Base-by-base conservation (phyloP, 2,329 filamentous ascomycete genomes). In the Coleophoma eucalyptorum region DNA sequence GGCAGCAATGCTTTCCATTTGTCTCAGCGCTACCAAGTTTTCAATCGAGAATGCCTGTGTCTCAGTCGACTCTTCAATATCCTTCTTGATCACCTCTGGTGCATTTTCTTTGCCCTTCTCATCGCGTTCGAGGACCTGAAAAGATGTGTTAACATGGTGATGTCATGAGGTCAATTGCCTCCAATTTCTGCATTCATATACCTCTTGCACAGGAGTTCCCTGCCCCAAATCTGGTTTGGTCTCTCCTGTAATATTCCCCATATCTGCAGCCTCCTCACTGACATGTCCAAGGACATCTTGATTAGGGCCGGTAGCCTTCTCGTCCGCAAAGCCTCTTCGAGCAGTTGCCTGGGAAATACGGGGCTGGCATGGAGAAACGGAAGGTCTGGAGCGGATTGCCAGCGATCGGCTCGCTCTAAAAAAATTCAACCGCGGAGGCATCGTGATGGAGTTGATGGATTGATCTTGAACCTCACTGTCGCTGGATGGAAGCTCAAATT, bases 191-290 rank as follows among this genome's bases (percentile, higher is more conserved):
- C 41, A 43, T 10, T 34, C 44, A 61, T 72, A 58, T 63, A 86
- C 84, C 70, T 88, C 84, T 65, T 83, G 76, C 56, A 88, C 76
- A 7, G 83, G 83, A 46, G 84, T 84, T 15, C 84, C 84, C 63
- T 86, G 81, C 45, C 79, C 75, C 34, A 87, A 62, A 61, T 88
- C 84, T 18, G 84, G 85, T 21, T 78, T 74, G 50, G 75, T 67
- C 49, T 75, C 69, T 49, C 82, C 80, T 61, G 74, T 80, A 21
- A 81, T 78, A 61, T 80, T 74, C 21, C 76, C 77, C 56, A 79
- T 76, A 58, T 80, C 77, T 37, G 78, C 78, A 32, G 83, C 83
- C 65, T 89, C 84, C 63, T 87, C 81, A 55, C 78, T 84, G 31
- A 86, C 80, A 69, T 83, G 76, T 40, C 79, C 78, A 48, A 83